Evolutionary conservation across 805 yeast species (phyloP).

Genomic region (Candida multigemmis): DNA sequence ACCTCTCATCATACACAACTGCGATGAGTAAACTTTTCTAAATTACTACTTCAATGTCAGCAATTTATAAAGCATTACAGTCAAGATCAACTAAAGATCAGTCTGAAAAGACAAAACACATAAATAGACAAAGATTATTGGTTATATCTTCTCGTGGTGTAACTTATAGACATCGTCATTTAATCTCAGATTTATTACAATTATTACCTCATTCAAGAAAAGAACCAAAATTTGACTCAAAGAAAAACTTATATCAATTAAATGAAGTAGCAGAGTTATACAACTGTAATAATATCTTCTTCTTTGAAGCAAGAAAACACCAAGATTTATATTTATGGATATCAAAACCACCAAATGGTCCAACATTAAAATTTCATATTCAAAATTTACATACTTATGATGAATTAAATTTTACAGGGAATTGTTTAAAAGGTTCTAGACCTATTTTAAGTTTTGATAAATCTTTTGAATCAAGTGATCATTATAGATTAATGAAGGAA

Average conservation of each 20-base stretch:
- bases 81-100: conserved; percentile 37
- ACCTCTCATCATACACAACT: no score
- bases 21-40: no score
- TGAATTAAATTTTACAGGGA: conserved; percentile 93
- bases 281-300: conserved; percentile 92
- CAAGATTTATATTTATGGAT: conserved; percentile 92
- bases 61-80: conserved; percentile 38
- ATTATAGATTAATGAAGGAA: conserved; percentile 71
- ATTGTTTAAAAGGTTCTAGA: conserved; percentile 90
- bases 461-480: conserved; percentile 57
- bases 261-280: conserved; percentile 95
- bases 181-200: conserved; percentile 69
- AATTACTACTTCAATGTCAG: conserved; percentile 36
- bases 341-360: conserved; percentile 96
- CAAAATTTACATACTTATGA: conserved; percentile 95
- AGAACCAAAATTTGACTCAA: conserved; percentile 92
- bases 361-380: conserved; percentile 86
- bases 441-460: conserved; percentile 87
- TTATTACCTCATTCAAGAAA: conserved; percentile 92
- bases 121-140: conserved; percentile 82
- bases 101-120: conserved; percentile 43
- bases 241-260: conserved; percentile 77
- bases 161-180: conserved; percentile 90
- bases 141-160: conserved; percentile 92
- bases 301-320: conserved; percentile 94